Evolutionary conservation across 306 rosid genomes (phyloP), one percentile per base, ranked within the genome.

Genomic region (Cucurbita argyrosperma): DNA sequence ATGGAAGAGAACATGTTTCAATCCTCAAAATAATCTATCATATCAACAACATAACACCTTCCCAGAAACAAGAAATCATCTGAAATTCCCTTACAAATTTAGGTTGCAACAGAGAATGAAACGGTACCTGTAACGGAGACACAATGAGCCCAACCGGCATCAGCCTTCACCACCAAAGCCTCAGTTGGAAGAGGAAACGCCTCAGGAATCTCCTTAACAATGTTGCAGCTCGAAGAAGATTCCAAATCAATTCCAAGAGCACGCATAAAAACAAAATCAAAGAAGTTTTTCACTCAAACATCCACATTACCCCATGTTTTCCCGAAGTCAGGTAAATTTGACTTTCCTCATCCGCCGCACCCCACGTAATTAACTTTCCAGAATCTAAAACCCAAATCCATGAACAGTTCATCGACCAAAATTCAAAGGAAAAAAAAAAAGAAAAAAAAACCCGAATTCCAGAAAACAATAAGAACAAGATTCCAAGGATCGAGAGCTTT

Each of bases 61-160:
- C 45, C 5, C 15, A 2, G 6, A 39, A 62, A 62, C 47, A 38
- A 62, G 49, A 38, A 40, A 9, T 43, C 23, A n/a, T 67, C 72
- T 67, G 38, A 67, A 67, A 47, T 46, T 26, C 39, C 39, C 53
- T 59, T 18, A 47, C 21, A 78, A 9, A 63, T 49, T 10, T 10
- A 42, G 15, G 4, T 66, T 10, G 4, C 26, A 51, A 8, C 65
- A 38, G 0, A 3, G 11, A 53, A 10, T 72, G 54, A 67, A 77
- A 65, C 40, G 66, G 58, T 77, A 92, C 98, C 98, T 64, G 85
- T 86, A 52, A 86, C 93, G 0, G 88, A 67, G 51, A 84, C 96
- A 59, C 96, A 92, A 71, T 92, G 96, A 55, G 96, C 98, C 98
- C 98, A 92, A 74, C 96, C 98, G 67, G 93, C 90, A 81, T 88